Conservation (phyloP, 257 asterid genomes). For the Mentha longifolia region DNA sequence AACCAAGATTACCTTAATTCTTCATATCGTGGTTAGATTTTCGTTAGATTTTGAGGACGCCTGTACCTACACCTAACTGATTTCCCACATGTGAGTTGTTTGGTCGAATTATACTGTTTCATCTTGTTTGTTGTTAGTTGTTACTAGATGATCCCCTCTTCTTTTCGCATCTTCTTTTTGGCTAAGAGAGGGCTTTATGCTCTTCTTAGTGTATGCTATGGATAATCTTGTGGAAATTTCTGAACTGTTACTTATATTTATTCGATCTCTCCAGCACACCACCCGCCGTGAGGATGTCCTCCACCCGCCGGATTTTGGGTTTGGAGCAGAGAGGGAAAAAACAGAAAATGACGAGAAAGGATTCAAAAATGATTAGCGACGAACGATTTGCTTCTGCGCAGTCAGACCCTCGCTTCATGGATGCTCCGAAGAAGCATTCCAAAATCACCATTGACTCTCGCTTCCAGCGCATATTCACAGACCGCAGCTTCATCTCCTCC, state of each 20-base stretch:
- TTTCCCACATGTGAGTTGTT: neutral
- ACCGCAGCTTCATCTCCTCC: constrained; percentile 56
- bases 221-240: neutral
- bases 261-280: neutral
- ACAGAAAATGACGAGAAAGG: constrained; percentile 34
- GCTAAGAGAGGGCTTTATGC: neutral
- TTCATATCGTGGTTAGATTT: neutral
- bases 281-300: neutral
- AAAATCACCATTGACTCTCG: constrained; percentile 83
- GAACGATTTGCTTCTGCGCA: constrained; percentile 73
- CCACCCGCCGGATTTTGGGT: constrained; percentile 4
- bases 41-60: neutral
- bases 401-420: constrained; percentile 87
- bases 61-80: neutral
- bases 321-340: constrained; percentile 35
- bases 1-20: neutral
- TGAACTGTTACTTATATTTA: neutral
- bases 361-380: constrained; percentile 53
- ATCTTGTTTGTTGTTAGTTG: neutral
- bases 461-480: constrained; percentile 61
- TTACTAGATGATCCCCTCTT: neutral
- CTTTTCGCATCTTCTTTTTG: no score
- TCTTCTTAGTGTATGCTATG: neutral
- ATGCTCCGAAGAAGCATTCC: constrained; percentile 65
- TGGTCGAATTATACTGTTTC: constrained; percentile 5